Evolutionary conservation across 2,329 filamentous ascomycete genomes (phyloP), one percentile per base, ranked within the genome.

Genomic region (Aspergillus flavus): DNA sequence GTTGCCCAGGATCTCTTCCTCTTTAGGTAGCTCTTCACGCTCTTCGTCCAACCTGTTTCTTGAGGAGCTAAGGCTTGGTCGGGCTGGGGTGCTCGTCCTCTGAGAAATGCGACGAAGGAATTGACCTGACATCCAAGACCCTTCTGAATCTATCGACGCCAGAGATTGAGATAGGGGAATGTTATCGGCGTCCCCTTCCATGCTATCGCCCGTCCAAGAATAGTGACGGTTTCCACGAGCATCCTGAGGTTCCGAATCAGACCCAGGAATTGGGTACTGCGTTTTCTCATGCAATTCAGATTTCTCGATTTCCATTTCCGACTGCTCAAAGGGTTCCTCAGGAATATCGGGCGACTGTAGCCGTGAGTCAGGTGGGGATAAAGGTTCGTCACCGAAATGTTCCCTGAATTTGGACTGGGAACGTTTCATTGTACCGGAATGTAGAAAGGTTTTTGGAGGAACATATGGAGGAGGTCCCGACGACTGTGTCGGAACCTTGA

Each of bases 91-190:
- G 69, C 67, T 72, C 23, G 63, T 71, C 53, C 66, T 82, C 50
- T 79, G 76, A 71, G 73, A 87, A 76, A 73, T 82, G 75, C 61
- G 82, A 73, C 67, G 83, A 82, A 83, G 76, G 65, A 85, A 83
- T 61, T 89, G 89, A 19, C 94, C 93, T 4, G 93, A 95, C 52
- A 99, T 88, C 95, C 95, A 99, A 0, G 94, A 97, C 5, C 87
- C 95, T 80, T 99, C 95, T 0, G 94, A 97, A 73, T 97, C 95
- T 63, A 98, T 92, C 0, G 94, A 97, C 2, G 93, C 95, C 21
- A 98, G 84, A 0, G 94, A 98, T 76, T 94, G 90, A 34, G 93
- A 92, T 73, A 93, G 69, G 39, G 80, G 78, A 23, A 79, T 75
- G 52, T 80, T 81, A 66, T 85, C 71, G 58, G 75, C 68, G 58